These are phyloP conservation scores for Fusarium nisikadoi DNA, from an alignment of 2,329 filamentous ascomycete species.

Conservation along the genomic window DNA sequence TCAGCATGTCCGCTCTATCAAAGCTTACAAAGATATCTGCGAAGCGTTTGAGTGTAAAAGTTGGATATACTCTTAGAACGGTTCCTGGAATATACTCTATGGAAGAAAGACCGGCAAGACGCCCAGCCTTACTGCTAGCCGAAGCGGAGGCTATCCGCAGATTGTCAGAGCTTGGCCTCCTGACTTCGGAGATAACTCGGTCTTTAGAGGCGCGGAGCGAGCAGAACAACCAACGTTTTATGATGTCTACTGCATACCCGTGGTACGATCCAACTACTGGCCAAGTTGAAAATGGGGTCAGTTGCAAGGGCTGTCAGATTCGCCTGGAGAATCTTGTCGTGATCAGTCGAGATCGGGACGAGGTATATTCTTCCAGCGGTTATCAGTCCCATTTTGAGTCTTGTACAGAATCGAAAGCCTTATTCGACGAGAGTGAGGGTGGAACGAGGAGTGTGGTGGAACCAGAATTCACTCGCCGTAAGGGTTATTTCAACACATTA, in stretches of 20 bases:
- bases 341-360: background rate
- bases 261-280: background rate
- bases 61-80: background rate
- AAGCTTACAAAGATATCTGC: background rate
- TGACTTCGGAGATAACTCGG: accelerated
- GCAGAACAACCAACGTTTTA: background rate
- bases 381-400: background rate
- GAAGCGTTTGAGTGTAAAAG: accelerated
- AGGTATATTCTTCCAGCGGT: background rate
- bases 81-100: background rate
- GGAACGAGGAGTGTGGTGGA: background rate
- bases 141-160: background rate
- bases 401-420: background rate
- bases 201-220: background rate
- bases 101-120: background rate
- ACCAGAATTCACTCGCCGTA: background rate
- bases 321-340: accelerated
- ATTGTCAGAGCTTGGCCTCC: background rate
- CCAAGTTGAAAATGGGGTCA: accelerated
- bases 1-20: background rate
- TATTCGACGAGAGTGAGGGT: accelerated
- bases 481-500: background rate
- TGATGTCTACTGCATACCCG: background rate
- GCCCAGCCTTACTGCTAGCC: background rate
- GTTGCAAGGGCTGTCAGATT: background rate